Conservation (phyloP, 2,329 filamentous ascomycete genomes). For the Coniella vitis region DNA sequence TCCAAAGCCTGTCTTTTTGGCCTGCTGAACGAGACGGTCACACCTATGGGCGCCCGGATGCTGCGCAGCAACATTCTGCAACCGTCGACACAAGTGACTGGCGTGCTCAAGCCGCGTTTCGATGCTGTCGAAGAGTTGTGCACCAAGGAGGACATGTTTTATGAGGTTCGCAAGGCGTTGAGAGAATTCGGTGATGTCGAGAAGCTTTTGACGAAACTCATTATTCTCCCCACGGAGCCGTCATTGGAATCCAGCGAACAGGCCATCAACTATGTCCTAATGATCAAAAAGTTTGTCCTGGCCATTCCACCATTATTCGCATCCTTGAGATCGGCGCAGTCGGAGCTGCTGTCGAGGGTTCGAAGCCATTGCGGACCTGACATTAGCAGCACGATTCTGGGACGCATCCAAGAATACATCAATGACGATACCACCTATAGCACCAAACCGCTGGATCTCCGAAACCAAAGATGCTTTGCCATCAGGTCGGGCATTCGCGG, state of each 20-base stretch:
- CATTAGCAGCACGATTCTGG: conserved; percentile 52
- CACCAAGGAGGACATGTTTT: conserved; percentile 79
- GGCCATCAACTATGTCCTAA: conserved; percentile 77
- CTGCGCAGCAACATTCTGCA: conserved; percentile 83
- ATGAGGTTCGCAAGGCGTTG: conserved; percentile 64
- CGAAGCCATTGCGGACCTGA: conserved; percentile 61
- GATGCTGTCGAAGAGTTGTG: conserved; percentile 79
- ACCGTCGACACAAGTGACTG: conserved; percentile 63
- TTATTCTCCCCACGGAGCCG: conserved; percentile 62
- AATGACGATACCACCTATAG: conserved; percentile 78
- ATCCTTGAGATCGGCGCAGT: conserved; percentile 58
- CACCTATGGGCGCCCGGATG: conserved; percentile 81
- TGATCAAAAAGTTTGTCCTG: conserved; percentile 74
- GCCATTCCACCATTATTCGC: conserved; percentile 61
- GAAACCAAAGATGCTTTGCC: conserved; percentile 61
- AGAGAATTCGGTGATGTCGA: conserved; percentile 74
- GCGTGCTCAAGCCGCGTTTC: conserved; percentile 65
- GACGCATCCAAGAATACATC: conserved; percentile 61
- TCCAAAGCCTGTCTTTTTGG: conserved; percentile 81
- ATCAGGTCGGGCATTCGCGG: conserved; percentile 69
- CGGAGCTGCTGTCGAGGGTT: conserved; percentile 59
- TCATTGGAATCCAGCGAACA: conserved; percentile 68
- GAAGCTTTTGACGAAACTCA: conserved; percentile 73
- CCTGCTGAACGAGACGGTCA: conserved; percentile 75
- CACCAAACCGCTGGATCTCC: conserved; percentile 71